Base-by-base conservation (phyloP, 139 green algal genomes). In the Tetraselmis striata region DNA sequence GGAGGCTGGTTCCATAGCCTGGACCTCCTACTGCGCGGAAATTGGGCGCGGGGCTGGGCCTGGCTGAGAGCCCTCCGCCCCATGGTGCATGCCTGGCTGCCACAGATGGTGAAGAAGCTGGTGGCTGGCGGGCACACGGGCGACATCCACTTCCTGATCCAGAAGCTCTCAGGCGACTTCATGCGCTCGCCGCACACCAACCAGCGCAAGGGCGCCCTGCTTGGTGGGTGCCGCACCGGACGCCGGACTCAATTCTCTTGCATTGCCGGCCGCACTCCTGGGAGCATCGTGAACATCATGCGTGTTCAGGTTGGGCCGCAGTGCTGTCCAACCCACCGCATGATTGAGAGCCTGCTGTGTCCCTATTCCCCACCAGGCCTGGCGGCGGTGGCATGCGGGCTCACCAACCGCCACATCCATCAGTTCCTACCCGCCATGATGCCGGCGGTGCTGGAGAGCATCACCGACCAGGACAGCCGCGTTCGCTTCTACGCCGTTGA, bases 381-480 rank as follows among this genome's bases (percentile, higher is more conserved):
- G 79, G 79, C 79, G 2, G 79, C 79, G 79, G 79, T 45, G 24
- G 32, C 59, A 23, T 32, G 59, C 29, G 79, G 79, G 2, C 79
- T 83, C 58, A 30, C 32, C 31, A 45, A 67, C 45, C 45, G 58
- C n/a, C 30, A 83, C 18, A 75, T 77, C 30, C 24, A 78, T 2
- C 24, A 77, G 18, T 67, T 67, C 45, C 45, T 67, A 18, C 45
- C 45, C 11, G 76, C 29, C 29, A 83, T 83, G 30, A 45, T 83
- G 28, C 79, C 79, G 30, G 30, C 79, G 29, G 79, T 83, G 2
- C 59, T 83, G 28, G 74, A 58, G 59, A 77, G 29, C 31, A 77
- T 83, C 30, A 45, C 59, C 5, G 79, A 83, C 59, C 76, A 79
- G 26, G 79, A 83, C 58, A 83, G 79, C 79, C 29, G 79, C 18